A percentile compares a stretch with the other conserved stretches of the same genome.
Conservation (phyloP, 345 rosid genomes). For the Punica granatum region DNA sequence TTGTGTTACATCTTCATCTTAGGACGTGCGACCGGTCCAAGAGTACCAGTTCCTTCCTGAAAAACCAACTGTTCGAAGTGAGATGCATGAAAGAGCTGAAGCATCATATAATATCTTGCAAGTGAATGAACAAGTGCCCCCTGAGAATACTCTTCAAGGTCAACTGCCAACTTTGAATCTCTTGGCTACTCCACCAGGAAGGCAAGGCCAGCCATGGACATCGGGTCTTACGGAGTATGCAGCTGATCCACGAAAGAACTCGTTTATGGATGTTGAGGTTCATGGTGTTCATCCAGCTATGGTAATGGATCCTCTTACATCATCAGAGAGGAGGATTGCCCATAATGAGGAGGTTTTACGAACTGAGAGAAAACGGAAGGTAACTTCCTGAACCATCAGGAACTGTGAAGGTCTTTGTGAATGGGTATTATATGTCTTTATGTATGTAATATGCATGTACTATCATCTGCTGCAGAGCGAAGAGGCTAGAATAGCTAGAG, state of each 20-base stretch:
- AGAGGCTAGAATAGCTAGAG: slow-evolving; percentile 79
- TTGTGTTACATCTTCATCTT: slow-evolving; percentile 10
- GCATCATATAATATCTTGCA: slow-evolving; percentile 17
- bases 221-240: slow-evolving; percentile 39
- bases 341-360: slow-evolving; percentile 44
- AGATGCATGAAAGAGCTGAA: slow-evolving; percentile 45
- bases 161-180: slow-evolving; percentile 59
- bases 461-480: slow-evolving; percentile 44
- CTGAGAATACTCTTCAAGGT: slow-evolving; percentile 42
- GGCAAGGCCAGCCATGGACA: slow-evolving; percentile 36
- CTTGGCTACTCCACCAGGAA: slow-evolving; percentile 57
- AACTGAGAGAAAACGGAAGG: slow-evolving; percentile 75
- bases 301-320: slow-evolving; percentile 35
- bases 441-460: neutral
- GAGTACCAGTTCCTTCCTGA: slow-evolving; percentile 90
- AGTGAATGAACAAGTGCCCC: slow-evolving; percentile 24
- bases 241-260: slow-evolving; percentile 33
- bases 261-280: slow-evolving; percentile 24
- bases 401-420: slow-evolving; percentile 1
- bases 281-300: slow-evolving; percentile 30
- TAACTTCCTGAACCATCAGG: slow-evolving; percentile 11
- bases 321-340: slow-evolving; percentile 41
- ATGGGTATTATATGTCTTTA: neutral
- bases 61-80: slow-evolving; percentile 60
- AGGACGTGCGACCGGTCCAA: slow-evolving; percentile 53